phyloP scores from a whole-genome alignment of 2,329 filamentous ascomycete genomes.

The Rutstroemia sp. region DNA sequence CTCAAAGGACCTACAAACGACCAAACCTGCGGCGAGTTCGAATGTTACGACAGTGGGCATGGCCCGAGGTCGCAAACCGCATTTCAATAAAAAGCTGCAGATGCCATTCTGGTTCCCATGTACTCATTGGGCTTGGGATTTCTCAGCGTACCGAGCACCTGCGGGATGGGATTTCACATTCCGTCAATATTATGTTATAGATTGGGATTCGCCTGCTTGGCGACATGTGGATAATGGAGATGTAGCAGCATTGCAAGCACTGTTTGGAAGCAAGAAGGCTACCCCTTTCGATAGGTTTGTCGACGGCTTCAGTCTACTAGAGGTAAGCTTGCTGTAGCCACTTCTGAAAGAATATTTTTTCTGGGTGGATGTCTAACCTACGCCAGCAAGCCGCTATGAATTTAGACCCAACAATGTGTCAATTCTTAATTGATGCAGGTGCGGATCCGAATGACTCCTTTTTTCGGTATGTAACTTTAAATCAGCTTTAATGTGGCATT shows the following conservation, averaged over 20 bases:
- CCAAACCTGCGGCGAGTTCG: not conserved
- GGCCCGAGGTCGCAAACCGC: too few relatives aligned
- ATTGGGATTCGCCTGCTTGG: not conserved
- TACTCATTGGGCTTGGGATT: not conserved
- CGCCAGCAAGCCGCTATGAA: not conserved
- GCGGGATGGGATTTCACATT: not conserved
- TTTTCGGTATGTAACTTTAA: not conserved
- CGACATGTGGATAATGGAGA: not conserved
- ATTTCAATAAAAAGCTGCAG: not conserved
- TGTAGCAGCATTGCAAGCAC: not conserved
- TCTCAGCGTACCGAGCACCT: not conserved
- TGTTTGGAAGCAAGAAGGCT: not conserved
- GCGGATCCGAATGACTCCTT: not conserved
- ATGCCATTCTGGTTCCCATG: not conserved
- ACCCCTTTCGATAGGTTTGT: not conserved
- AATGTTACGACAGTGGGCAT: not conserved
- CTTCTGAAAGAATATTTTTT: not conserved
- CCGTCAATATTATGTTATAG: not conserved
- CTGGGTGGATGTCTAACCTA: not conserved
- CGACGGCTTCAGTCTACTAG: not conserved
- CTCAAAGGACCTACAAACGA: not conserved
- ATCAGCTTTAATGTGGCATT: not conserved
- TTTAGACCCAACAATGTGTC: not conserved
- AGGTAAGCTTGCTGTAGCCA: not conserved
- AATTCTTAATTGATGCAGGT: not conserved